Base-by-base conservation (phyloP, 1,139 yeast genomes). In the Scheffersomyces parashehatae region DNA sequence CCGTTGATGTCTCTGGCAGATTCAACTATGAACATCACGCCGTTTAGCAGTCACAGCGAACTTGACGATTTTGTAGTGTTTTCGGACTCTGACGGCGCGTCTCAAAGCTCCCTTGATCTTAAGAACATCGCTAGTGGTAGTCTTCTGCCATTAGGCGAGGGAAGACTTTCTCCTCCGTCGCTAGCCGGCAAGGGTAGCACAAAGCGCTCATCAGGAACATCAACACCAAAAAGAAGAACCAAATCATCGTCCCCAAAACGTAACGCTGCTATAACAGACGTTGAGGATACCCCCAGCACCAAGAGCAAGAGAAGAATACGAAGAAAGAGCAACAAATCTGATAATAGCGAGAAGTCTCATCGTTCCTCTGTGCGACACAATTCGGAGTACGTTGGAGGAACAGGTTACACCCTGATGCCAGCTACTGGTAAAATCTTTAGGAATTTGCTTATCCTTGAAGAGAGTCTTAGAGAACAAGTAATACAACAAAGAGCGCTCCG, bases 391-490 rank as follows among this genome's bases (percentile, higher is more conserved):
- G 45, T 59, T 15, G 26, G 26, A 6, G 73, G 73, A 3, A 58
- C 70, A 14, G 77, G 77, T 3, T 71, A 71, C 49, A 65, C 75
- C 1, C 70, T 66, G 59, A 65, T 58, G 39, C 81, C 88, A 1
- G 79, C 83, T 6, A 79, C 88, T 0, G 86, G 93, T 3, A 83
- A 83, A 66, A 81, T 86, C 16, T 88, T 86, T 57, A 77, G 96
- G 41, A 89, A 90, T 60, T 65, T 93, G 52, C 71, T 93, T 39
- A 85, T 91, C 24, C 62, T 90, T 42, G 99, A 93, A 62, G 96
- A 90, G 58, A 84, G 88, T 46, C 68, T 91, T 42, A 75, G 97
- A 35, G 83, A 79, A 51, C 98, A 91, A 64, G 88, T 85, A 36
- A 70, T 75, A n/a, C 85, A 82, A 46, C 91, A 88, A 58, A 76